A percentile compares a stretch with the other conserved stretches of the same genome.
phyloP scores from a whole-genome alignment of 1,139 yeast genomes.

The Suhomyces terraborum region DNA sequence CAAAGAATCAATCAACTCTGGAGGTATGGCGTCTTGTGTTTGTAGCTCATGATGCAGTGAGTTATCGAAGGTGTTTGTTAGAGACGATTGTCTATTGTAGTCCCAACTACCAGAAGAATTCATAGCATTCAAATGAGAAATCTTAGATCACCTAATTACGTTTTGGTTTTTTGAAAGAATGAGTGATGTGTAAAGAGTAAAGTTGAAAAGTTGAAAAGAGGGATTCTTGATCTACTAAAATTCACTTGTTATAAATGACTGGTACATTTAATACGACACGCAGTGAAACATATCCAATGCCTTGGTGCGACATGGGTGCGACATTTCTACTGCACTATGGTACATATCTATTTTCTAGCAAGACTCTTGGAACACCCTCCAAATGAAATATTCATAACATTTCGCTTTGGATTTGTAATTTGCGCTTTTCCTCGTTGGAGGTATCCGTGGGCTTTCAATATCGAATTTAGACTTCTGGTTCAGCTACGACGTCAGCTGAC shows the following conservation, averaged over 20 bases:
- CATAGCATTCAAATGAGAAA: slow-evolving; percentile 17
- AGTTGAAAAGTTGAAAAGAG: too few species aligned
- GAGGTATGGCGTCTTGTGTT: slow-evolving; percentile 37
- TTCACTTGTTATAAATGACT: background rate
- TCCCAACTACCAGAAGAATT: slow-evolving; percentile 36
- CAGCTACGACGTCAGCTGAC: background rate
- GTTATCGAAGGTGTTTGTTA: slow-evolving; percentile 9
- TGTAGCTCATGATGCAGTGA: slow-evolving; percentile 33
- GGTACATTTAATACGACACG: background rate
- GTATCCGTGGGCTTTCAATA: slow-evolving; percentile 2
- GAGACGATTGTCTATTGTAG: slow-evolving; percentile 10
- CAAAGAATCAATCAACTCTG: slow-evolving; percentile 38
- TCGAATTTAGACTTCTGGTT: too few species aligned
- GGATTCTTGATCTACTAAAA: too few species aligned
- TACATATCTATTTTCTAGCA: slow-evolving; percentile 5
- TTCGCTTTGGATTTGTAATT: background rate
- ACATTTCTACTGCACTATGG: slow-evolving; percentile 4
- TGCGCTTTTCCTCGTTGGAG: background rate
- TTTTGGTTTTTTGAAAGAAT: too few species aligned
- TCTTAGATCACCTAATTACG: background rate
- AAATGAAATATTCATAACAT: background rate
- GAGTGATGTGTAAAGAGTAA: too few species aligned
- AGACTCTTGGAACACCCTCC: background rate
- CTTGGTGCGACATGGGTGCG: slow-evolving; percentile 1
- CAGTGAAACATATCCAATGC: background rate